Percentiles rank a stretch among this genome's conserved stretches.
Evolutionary conservation across 129 eudicot species (phyloP).

Genomic region (Artemisia argyi): DNA sequence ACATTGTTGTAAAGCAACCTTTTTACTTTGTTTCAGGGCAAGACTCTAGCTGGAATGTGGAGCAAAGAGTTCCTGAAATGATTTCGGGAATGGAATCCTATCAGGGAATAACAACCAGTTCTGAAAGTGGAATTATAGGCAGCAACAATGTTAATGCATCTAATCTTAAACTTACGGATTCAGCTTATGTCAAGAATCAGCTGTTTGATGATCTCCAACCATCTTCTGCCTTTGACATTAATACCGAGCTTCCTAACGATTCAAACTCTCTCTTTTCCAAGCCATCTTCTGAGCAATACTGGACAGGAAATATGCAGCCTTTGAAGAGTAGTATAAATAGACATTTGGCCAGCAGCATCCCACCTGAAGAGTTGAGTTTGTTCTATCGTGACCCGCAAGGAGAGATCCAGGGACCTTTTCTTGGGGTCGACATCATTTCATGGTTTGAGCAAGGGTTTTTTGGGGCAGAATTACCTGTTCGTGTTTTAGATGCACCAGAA

Average conservation of each 20-base stretch:
- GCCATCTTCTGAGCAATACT: slow-evolving; percentile 48
- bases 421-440: slow-evolving; percentile 87
- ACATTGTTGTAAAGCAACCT: neutral
- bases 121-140: neutral
- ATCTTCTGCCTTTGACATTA: slow-evolving; percentile 30
- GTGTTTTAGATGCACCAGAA: slow-evolving; percentile 77
- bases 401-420: slow-evolving; percentile 95
- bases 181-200: slow-evolving; percentile 32
- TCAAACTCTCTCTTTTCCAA: slow-evolving; percentile 34
- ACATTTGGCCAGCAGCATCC: slow-evolving; percentile 39
- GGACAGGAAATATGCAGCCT: slow-evolving; percentile 37
- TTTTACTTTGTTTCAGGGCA: slow-evolving; percentile 34
- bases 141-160: slow-evolving; percentile 31
- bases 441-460: slow-evolving; percentile 98
- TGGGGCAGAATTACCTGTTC: slow-evolving; percentile 81
- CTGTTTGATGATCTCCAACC: slow-evolving; percentile 31
- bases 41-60: slow-evolving; percentile 10
- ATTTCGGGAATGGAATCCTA: no score
- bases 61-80: neutral
- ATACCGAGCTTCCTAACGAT: slow-evolving; percentile 38
- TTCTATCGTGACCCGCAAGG: slow-evolving; percentile 94
- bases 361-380: slow-evolving; percentile 75
- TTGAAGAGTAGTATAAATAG: slow-evolving; percentile 28
- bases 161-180: slow-evolving; percentile 34
- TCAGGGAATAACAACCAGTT: no score